Conservation (phyloP, 805 yeast species). For the Blastobotrys robertii region DNA sequence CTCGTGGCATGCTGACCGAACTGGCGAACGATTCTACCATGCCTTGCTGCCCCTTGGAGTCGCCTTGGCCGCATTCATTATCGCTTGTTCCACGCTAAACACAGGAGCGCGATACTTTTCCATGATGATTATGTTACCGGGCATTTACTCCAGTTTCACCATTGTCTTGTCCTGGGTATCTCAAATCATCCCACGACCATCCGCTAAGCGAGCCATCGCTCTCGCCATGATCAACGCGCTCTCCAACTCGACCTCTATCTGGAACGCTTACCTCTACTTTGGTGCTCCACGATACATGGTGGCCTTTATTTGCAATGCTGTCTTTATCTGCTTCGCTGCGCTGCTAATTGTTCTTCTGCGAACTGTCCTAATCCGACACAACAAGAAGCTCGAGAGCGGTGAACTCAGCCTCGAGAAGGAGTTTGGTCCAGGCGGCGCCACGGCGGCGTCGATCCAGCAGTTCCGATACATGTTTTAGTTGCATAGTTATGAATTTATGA, state of each 20-base stretch:
- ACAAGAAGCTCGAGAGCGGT: constrained; percentile 11
- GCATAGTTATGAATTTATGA: too few relatives aligned
- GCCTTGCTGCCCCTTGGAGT: constrained; percentile 34
- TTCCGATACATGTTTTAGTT: too few relatives aligned
- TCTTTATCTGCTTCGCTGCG: constrained; percentile 8
- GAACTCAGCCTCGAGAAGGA: constrained; percentile 7
- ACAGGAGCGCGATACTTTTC: constrained; percentile 51
- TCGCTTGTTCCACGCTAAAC: constrained; percentile 30
- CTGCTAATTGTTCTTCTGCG: constrained; percentile 4
- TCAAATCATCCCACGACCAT: constrained; percentile 47
- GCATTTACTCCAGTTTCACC: constrained; percentile 45
- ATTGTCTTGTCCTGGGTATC: constrained; percentile 47
- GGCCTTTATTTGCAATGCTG: constrained; percentile 12
- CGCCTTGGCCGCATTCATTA: constrained; percentile 25
- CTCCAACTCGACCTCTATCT: constrained; percentile 9
- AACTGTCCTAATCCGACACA: constrained; percentile 5
- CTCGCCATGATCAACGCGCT: constrained; percentile 46
- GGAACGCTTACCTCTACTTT: constrained; percentile 13
- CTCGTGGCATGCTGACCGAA: constrained; percentile 47
- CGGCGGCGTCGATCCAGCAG: too few relatives aligned
- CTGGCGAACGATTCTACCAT: constrained; percentile 47
- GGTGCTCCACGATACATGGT: constrained; percentile 11
- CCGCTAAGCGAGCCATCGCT: constrained; percentile 49
- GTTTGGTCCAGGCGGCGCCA: constrained; percentile 6
- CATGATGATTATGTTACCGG: constrained; percentile 46